phyloP scores from a whole-genome alignment of 2,329 filamentous ascomycete genomes.

The Knufia fluminis region DNA sequence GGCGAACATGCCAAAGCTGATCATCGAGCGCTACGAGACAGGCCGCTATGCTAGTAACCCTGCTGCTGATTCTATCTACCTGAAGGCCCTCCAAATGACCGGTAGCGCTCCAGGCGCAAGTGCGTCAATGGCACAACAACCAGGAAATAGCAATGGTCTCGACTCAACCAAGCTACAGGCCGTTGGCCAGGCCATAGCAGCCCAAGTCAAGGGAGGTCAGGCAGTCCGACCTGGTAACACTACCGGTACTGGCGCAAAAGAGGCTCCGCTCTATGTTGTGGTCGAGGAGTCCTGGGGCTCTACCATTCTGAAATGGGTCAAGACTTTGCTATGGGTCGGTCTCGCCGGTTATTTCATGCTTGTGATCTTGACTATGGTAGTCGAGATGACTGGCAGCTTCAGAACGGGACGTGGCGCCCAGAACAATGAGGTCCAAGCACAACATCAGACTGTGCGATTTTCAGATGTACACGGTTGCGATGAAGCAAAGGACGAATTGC shows the following conservation, averaged over 20 bases:
- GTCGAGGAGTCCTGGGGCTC: conserved; percentile 80
- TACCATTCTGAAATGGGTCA: conserved; percentile 81
- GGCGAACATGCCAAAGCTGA: conserved; percentile 86
- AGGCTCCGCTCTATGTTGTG: conserved; percentile 85
- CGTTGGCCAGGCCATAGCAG: conserved; percentile 72
- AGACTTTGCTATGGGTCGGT: conserved; percentile 70
- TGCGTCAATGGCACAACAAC: background rate
- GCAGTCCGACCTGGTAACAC: conserved; percentile 41
- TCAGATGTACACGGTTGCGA: conserved; percentile 93
- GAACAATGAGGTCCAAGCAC: conserved; percentile 78
- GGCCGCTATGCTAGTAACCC: conserved; percentile 74
- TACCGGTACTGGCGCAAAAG: conserved; percentile 58
- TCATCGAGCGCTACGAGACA: conserved; percentile 82
- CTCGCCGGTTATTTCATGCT: conserved; percentile 71
- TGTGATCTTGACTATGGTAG: conserved; percentile 67
- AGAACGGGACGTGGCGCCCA: conserved; percentile 55
- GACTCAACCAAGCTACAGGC: conserved; percentile 61
- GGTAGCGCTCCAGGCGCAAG: conserved; percentile 34
- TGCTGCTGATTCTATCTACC: conserved; percentile 68
- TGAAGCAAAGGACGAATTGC: conserved; percentile 94
- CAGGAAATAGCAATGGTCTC: conserved; percentile 33
- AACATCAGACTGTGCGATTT: conserved; percentile 86
- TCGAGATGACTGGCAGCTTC: conserved; percentile 68
- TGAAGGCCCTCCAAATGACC: conserved; percentile 60
- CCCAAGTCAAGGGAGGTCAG: conserved; percentile 53